Conservation (phyloP, 257 asterid species). For the Jacaranda copaia region DNA sequence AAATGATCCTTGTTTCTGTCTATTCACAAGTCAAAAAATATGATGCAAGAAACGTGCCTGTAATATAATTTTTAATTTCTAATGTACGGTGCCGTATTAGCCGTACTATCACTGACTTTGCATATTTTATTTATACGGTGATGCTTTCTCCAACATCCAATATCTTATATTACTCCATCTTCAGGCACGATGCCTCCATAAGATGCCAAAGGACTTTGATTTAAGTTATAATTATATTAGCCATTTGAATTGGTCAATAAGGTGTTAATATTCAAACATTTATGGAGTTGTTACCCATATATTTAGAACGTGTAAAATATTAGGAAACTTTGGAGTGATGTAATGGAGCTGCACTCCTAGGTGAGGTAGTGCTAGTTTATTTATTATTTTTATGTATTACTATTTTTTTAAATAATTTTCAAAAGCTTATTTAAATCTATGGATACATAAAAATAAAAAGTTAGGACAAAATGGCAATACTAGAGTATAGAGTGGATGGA, state of each 20-base stretch:
- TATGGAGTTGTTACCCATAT: neutral
- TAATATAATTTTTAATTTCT: neutral
- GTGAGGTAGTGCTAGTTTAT: no score
- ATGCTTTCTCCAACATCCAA: neutral
- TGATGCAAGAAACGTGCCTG: conserved; percentile 8
- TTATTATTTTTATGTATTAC: no score
- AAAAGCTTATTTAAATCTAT: no score
- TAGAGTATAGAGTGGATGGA: no score
- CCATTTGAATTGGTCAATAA: neutral
- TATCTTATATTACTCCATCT: neutral
- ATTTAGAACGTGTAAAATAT: neutral
- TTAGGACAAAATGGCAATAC: no score
- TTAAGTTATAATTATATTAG: neutral
- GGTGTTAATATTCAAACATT: neutral
- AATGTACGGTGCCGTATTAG: conserved; percentile 23
- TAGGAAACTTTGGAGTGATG: neutral
- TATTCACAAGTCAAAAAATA: neutral
- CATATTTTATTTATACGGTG: neutral
- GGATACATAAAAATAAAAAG: no score
- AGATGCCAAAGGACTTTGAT: conserved; percentile 4
- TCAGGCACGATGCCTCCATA: neutral
- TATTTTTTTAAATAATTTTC: no score
- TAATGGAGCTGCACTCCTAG: neutral
- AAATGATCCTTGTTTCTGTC: neutral
- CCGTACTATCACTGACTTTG: conserved; percentile 19